Evolutionary conservation across 1,284 basidiomycete genomes (phyloP).

Genomic region (Papiliotrema laurentii): DNA sequence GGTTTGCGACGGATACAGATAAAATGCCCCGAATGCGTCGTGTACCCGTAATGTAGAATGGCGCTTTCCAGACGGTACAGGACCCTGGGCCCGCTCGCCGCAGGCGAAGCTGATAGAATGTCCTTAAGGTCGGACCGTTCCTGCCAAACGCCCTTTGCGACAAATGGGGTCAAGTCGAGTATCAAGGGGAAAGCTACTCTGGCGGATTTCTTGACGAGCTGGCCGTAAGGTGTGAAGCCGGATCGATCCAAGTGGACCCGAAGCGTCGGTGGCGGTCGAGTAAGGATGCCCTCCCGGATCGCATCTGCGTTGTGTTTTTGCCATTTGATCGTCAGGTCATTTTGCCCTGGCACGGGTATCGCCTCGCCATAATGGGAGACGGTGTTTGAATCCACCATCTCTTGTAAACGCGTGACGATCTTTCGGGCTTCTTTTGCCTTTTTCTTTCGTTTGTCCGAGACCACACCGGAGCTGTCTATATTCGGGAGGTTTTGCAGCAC

Average conservation of each 20-base stretch:
- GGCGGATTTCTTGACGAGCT: slow-evolving; percentile 74
- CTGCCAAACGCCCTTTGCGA: slow-evolving; percentile 39
- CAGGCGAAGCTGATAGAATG: slow-evolving; percentile 3
- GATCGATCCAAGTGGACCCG: slow-evolving; percentile 83
- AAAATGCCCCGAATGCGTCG: slow-evolving; percentile 86
- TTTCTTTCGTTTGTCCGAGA: slow-evolving; percentile 60
- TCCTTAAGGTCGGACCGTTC: slow-evolving; percentile 13
- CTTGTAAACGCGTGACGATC: slow-evolving; percentile 58
- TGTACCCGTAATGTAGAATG: slow-evolving; percentile 79
- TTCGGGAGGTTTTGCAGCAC: slow-evolving; percentile 17
- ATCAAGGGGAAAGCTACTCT: slow-evolving; percentile 75
- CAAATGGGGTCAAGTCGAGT: slow-evolving; percentile 75
- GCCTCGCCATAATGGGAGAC: slow-evolving; percentile 22
- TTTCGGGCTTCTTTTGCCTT: slow-evolving; percentile 64
- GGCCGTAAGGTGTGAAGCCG: slow-evolving; percentile 61
- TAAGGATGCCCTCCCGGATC: slow-evolving; percentile 31
- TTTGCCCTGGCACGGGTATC: slow-evolving; percentile 1
- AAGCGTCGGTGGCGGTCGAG: slow-evolving; percentile 72
- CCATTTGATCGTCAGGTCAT: slow-evolving; percentile 30
- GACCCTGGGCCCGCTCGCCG: slow-evolving; percentile 46
- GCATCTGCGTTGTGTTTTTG: slow-evolving; percentile 32
- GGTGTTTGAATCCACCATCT: slow-evolving; percentile 57
- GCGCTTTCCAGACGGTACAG: slow-evolving; percentile 75
- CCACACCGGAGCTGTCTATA: slow-evolving; percentile 12
- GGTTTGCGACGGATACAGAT: slow-evolving; percentile 83